Evolutionary conservation across 2,329 filamentous ascomycete genomes (phyloP).

Genomic region (Diaporthe humulicola): DNA sequence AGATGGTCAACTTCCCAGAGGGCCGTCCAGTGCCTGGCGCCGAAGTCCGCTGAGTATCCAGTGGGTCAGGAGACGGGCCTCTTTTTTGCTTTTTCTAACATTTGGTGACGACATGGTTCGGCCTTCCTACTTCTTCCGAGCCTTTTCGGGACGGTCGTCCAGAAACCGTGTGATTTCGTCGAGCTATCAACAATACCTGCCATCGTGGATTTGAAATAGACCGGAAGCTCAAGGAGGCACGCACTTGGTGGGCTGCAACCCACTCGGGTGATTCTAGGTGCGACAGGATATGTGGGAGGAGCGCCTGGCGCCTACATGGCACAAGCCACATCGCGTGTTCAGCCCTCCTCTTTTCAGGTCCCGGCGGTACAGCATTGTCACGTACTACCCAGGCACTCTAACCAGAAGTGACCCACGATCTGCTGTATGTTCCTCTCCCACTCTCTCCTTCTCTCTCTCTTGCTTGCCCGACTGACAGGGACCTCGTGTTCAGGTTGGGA

Average conservation of each 20-base stretch:
- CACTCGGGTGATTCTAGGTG: conserved; percentile 13
- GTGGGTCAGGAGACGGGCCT: conserved; percentile 27
- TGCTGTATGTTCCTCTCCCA: neutral
- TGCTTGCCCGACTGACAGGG: neutral
- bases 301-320: conserved; percentile 32
- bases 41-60: conserved; percentile 23
- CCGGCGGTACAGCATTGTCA: neutral
- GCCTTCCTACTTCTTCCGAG: conserved; percentile 27
- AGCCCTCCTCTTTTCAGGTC: conserved; percentile 33
- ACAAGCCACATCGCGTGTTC: conserved; percentile 41
- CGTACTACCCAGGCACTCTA: neutral
- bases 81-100: conserved; percentile 1
- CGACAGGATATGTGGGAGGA: conserved; percentile 22
- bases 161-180: conserved; percentile 1
- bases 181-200: conserved; percentile 5
- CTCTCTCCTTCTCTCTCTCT: neutral
- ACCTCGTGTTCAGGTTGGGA: conserved; percentile 22
- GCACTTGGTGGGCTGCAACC: neutral
- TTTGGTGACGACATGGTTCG: conserved; percentile 9
- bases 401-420: conserved; percentile 2
- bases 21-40: neutral
- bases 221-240: neutral
- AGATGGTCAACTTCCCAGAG: conserved; percentile 17
- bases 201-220: conserved; percentile 11
- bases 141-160: conserved; percentile 20